Base-by-base conservation (phyloP, 306 rosid species). In the Prunus campanulata region DNA sequence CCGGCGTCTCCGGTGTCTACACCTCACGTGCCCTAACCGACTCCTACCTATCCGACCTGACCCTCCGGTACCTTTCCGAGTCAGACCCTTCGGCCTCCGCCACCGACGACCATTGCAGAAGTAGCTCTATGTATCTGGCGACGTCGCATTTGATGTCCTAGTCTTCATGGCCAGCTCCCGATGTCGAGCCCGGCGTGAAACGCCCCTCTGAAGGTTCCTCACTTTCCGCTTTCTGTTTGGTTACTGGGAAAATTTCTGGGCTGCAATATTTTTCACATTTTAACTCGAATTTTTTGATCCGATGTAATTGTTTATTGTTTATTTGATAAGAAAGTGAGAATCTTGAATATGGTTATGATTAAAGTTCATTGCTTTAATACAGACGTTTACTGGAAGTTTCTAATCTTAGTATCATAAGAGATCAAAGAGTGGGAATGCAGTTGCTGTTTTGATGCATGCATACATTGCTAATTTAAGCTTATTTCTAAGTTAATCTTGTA, bases 151-250 rank as follows among this genome's bases (percentile, higher is more conserved):
- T 82, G 74, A 73, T 85, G 16, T 77, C 94, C 49, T 83, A 81
- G 24, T 71, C 83, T 72, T 80, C 92, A 7, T 91, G 97, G 98
- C 66, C 85, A 8, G 81, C 88, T 14, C 48, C 80, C 6, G 77
- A 83, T 62, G 69, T 75, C 27, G 96, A 90, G 71, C 59, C 85
- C 51, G 88, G 83, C 68, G 19, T 86, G 18, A 92, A 94, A 79
- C 97, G 96, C 83, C 62, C 95, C 51, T 77, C 91, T 25, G 96
- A 92, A 71, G 94, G 98, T 94, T 13, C 11, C 66, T 19, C 18
- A 22, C 14, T 30, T 72, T 42, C 8, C 18, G 18, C 8, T 57
- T 8, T 48, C 18, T 52, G 6, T 42, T 69, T 14, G 30, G 25
- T 11, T 66, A 3, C 22, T 14, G 39, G 54, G 20, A 50, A 50